A percentile compares a stretch with the other conserved stretches of the same genome.
Conservation (phyloP, 2,329 filamentous ascomycete species). For the Coniochaeta sp. region DNA sequence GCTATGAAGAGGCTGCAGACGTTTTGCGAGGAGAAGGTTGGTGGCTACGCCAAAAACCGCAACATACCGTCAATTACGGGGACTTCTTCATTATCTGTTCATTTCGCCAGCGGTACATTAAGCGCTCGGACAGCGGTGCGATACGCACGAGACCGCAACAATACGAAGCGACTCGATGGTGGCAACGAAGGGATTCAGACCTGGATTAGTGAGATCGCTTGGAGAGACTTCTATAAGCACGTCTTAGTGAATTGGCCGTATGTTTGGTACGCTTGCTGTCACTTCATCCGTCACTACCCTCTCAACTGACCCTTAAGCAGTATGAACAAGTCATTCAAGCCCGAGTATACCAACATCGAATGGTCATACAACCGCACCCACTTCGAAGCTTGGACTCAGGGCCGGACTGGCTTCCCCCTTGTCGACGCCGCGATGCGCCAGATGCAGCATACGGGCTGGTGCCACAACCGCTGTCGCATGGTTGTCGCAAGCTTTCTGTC, state of each 20-base stretch:
- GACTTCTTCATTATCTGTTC: slow-evolving; percentile 66
- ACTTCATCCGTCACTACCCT: neutral
- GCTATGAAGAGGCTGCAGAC: slow-evolving; percentile 54
- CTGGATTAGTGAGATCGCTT: slow-evolving; percentile 80
- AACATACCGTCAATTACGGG: slow-evolving; percentile 56
- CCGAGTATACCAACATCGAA: slow-evolving; percentile 71
- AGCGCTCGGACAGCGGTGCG: slow-evolving; percentile 58
- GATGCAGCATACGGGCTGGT: slow-evolving; percentile 58
- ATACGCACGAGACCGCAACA: slow-evolving; percentile 53
- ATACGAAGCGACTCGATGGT: slow-evolving; percentile 55
- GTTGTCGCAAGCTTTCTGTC: slow-evolving; percentile 72
- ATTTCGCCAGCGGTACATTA: slow-evolving; percentile 59
- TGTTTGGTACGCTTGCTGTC: slow-evolving; percentile 41
- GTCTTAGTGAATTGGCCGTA: slow-evolving; percentile 82
- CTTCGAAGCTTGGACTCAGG: slow-evolving; percentile 68
- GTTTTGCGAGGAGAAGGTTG: slow-evolving; percentile 60
- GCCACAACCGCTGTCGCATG: slow-evolving; percentile 85
- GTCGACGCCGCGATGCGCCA: slow-evolving; percentile 86
- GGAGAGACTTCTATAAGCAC: slow-evolving; percentile 85
- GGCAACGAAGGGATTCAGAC: slow-evolving; percentile 57
- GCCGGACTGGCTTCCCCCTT: slow-evolving; percentile 72
- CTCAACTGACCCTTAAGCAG: slow-evolving; percentile 12
- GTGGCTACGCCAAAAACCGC: slow-evolving; percentile 53
- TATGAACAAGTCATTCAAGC: slow-evolving; percentile 63
- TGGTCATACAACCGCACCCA: slow-evolving; percentile 70